Conservation (phyloP, 2,329 filamentous ascomycete species). For the Mariannaea elegans region DNA sequence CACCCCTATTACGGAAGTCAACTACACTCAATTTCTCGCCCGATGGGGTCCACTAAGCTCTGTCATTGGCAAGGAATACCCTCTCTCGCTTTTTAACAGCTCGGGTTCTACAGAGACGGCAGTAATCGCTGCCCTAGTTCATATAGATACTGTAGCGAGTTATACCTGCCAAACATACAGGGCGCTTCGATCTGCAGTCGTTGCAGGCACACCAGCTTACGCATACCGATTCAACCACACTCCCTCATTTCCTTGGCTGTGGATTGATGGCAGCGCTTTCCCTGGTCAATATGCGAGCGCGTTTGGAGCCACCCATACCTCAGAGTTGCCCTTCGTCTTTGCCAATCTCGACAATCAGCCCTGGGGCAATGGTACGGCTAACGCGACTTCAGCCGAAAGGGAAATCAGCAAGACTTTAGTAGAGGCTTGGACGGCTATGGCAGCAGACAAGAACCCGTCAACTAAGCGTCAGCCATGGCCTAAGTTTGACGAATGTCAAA, state of each 20-base stretch:
- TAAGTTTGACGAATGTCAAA: neutral
- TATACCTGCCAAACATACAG: constrained; percentile 23
- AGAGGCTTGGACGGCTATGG: constrained; percentile 30
- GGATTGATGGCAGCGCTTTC: constrained; percentile 6
- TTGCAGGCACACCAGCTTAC: constrained; percentile 18
- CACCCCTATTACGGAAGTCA: constrained; percentile 14
- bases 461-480: constrained; percentile 23
- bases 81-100: constrained; percentile 25
- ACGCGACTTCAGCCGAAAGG: constrained; percentile 14
- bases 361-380: constrained; percentile 26
- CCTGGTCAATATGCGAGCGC: constrained; percentile 5
- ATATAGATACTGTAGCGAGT: constrained; percentile 21
- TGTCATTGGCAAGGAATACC: constrained; percentile 21
- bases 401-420: constrained; percentile 21
- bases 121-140: constrained; percentile 20
- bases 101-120: constrained; percentile 13
- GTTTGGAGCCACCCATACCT: constrained; percentile 26
- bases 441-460: constrained; percentile 11
- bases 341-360: constrained; percentile 26
- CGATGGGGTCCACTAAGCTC: constrained; percentile 17
- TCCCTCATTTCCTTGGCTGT: constrained; percentile 28
- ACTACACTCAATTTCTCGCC: constrained; percentile 24
- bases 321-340: constrained; percentile 31
- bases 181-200: constrained; percentile 17
- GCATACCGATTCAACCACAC: constrained; percentile 27